These are phyloP conservation scores for Kingdonia uniflora DNA, from an alignment of 164 flowering plant genomes.

Conservation along the genomic window DNA sequence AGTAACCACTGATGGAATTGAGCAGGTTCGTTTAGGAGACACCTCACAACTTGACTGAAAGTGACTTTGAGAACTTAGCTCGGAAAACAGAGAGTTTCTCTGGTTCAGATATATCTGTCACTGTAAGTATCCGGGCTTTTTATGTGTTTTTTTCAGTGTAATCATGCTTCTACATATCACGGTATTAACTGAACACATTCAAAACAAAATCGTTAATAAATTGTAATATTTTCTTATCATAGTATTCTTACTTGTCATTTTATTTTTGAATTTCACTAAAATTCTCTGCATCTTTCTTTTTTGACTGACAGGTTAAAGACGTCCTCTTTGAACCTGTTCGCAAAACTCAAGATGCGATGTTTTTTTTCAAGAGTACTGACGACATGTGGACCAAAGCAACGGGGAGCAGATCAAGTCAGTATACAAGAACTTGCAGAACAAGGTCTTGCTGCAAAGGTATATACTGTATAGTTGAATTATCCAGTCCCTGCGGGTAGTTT, in stretches of 20 bases:
- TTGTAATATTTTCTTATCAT: neutral
- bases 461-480: neutral
- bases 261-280: too few species aligned
- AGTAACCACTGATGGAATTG: constrained; percentile 6
- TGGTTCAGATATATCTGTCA: constrained; percentile 93
- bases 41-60: constrained; percentile 82
- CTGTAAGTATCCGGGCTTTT: constrained; percentile 60
- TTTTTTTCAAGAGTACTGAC: constrained; percentile 48
- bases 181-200: too few species aligned
- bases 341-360: constrained; percentile 98
- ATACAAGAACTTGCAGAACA: constrained; percentile 87
- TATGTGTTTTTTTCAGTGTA: too few species aligned
- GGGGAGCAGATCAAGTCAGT: constrained; percentile 71
- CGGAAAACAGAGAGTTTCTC: constrained; percentile 86
- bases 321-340: constrained; percentile 97
- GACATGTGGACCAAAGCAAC: constrained; percentile 95
- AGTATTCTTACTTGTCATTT: neutral
- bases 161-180: too few species aligned
- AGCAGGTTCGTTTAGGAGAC: constrained; percentile 98
- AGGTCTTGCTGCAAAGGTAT: constrained; percentile 86
- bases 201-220: too few species aligned
- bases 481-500: neutral
- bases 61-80: constrained; percentile 78
- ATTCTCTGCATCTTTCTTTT: too few species aligned
- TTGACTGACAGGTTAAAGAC: constrained; percentile 66